phyloP scores from a whole-genome alignment of 2,329 filamentous ascomycete species.

The Fusarium newnesense region DNA sequence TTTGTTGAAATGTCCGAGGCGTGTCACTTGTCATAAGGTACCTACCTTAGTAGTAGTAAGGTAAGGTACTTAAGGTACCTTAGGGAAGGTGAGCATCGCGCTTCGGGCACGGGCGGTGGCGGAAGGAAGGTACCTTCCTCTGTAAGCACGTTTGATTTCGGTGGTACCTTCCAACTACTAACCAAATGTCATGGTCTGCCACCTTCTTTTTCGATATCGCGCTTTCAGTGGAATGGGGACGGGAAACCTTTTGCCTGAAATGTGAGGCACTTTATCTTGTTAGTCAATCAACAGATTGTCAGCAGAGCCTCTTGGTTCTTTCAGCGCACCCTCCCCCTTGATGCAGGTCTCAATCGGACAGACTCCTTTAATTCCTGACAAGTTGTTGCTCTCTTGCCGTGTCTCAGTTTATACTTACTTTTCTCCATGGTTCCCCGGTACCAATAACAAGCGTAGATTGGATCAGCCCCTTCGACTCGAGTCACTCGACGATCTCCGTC shows the following conservation, averaged over 20 bases:
- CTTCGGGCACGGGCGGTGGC: not conserved
- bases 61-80: no score
- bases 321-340: not conserved
- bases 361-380: not conserved
- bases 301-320: not conserved
- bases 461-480: conserved; percentile 7
- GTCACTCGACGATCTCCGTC: conserved; percentile 4
- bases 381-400: not conserved
- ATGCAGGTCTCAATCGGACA: not conserved
- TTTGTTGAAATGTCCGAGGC: not conserved
- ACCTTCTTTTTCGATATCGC: not conserved
- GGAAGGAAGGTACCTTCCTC: not conserved
- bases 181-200: conserved; percentile 5
- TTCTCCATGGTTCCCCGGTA: not conserved
- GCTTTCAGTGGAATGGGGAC: conserved; percentile 2
- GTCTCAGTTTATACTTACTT: not conserved
- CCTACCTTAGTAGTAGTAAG: not conserved
- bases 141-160: conserved; percentile 32
- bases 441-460: conserved; percentile 14
- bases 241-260: not conserved
- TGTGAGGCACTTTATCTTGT: not conserved
- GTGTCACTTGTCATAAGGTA: not conserved
- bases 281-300: not conserved
- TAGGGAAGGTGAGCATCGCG: not conserved
- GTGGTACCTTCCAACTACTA: not conserved